Base-by-base conservation (phyloP, 257 asterid species). In the Nicotiana attenuata region DNA sequence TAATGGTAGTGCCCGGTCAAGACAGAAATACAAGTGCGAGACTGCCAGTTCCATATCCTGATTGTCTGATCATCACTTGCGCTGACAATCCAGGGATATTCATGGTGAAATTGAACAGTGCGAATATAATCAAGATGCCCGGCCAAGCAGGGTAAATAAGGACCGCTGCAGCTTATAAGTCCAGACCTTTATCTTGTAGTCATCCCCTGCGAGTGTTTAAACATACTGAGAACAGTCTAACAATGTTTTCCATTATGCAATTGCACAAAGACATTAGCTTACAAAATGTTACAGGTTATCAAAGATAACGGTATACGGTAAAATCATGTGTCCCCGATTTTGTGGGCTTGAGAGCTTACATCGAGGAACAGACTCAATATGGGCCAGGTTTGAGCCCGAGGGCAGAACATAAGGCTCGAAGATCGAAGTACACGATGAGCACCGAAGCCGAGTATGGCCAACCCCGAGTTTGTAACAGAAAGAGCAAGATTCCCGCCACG, bases 41-140 rank as follows among this genome's bases (percentile, higher is more conserved):
- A 96, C 78, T 96, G 99, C 99, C 98, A 96, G 76, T 96, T 96
- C 99, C 99, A 96, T 81, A 96, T 92, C 86, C 98, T 89, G 78
- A 96, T 96, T 33, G 99, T 96, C 89, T 96, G 98, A 80, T 96
- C 99, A 88, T 94, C 99, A 87, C 98, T 93, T 52, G 98, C 97
- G 87, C 99, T 96, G 47, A 96, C 93, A 3, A 96, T 96, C 99
- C 99, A 94, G 50, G 99, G 99, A 87, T 88, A 85, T 89, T 94
- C 99, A 33, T 96, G 99, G 87, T 96, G 99, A 86, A 96, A 96
- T 73, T 96, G 99, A 53, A 94, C 98, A 1, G 98, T 96, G 31
- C 99, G 90, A 81, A 96, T 92, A 84, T 96, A 96, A 88, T 96
- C 99, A 81, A 94, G 98, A 90, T 94, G 99, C 22, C n/a, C n/a